These are phyloP conservation scores for Penicillium brasilianum DNA, from an alignment of 2,329 filamentous ascomycete genomes.

Conservation along the genomic window DNA sequence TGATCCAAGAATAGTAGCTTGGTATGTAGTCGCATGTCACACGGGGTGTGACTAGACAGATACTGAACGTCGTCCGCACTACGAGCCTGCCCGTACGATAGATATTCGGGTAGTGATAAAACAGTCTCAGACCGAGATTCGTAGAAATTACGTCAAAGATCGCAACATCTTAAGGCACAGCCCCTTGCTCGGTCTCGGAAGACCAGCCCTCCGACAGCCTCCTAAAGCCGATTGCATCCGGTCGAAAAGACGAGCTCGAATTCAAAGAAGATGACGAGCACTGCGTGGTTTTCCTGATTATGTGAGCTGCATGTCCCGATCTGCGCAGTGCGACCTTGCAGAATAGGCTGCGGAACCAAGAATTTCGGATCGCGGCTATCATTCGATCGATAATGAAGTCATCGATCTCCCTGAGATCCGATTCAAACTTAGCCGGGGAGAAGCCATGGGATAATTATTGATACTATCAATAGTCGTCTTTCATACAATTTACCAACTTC, in stretches of 20 bases:
- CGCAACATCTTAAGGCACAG: slow-evolving; percentile 6
- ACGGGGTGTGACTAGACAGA: not conserved
- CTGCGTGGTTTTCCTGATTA: slow-evolving; percentile 9
- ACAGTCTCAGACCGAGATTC: not conserved
- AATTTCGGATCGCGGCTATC: slow-evolving; percentile 7
- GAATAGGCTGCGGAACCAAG: not conserved
- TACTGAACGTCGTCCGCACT: not conserved
- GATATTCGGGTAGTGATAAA: not conserved
- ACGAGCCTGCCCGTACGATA: not conserved
- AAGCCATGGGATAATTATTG: not conserved
- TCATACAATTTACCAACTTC: too few species aligned
- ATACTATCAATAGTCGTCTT: not conserved
- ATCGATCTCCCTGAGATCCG: slow-evolving; percentile 10
- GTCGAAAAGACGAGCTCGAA: not conserved
- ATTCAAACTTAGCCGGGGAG: not conserved
- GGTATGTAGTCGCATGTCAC: not conserved
- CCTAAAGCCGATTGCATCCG: slow-evolving; percentile 10
- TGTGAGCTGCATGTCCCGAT: slow-evolving; percentile 19
- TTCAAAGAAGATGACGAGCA: not conserved
- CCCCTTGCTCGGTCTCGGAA: slow-evolving; percentile 19
- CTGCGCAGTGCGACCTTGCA: slow-evolving; percentile 12
- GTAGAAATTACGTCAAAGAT: slow-evolving; percentile 27
- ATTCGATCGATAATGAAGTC: slow-evolving; percentile 22
- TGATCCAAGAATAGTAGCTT: not conserved
- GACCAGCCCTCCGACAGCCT: slow-evolving; percentile 4